A percentile compares a stretch with the other conserved stretches of the same genome.
Evolutionary conservation across 2,329 filamentous ascomycete genomes (phyloP).

Genomic region (Alternaria longipes): DNA sequence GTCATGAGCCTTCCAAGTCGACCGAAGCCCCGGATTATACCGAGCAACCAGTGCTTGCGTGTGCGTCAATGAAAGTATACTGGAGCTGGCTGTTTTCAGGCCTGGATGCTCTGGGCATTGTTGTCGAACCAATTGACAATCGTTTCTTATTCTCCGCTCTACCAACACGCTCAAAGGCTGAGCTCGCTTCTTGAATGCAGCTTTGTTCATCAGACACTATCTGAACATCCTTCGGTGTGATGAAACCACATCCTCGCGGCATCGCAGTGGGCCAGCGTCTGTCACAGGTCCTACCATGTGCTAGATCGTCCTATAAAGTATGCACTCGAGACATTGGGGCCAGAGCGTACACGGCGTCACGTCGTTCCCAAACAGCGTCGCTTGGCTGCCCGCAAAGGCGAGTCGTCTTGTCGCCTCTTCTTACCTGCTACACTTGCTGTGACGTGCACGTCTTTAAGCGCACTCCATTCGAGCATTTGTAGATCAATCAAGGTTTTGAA

Average conservation of each 20-base stretch:
- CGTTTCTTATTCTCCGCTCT: not conserved
- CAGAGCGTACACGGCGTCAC: not conserved
- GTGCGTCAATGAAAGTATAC: not conserved
- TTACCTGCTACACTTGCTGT: not conserved
- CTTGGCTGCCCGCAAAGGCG: not conserved
- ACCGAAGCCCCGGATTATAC: no score
- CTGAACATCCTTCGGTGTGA: not conserved
- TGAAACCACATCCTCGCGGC: not conserved
- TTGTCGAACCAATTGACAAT: not conserved
- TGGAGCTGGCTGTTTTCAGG: not conserved
- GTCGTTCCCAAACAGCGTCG: not conserved
- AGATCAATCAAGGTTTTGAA: not conserved
- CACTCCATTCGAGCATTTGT: slow-evolving; percentile 4
- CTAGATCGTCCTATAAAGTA: not conserved
- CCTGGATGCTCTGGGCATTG: not conserved
- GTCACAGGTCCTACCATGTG: not conserved
- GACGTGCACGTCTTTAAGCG: not conserved
- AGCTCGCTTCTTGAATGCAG: not conserved
- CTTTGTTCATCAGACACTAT: not conserved
- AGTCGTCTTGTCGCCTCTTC: not conserved
- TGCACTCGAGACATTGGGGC: not conserved
- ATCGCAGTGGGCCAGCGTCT: not conserved
- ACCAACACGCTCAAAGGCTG: not conserved
- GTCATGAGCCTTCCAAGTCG: not conserved
- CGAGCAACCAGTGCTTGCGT: not conserved